These are phyloP conservation scores for Fusarium anthophilum DNA, from an alignment of 2,329 filamentous ascomycete genomes.

Conservation along the genomic window DNA sequence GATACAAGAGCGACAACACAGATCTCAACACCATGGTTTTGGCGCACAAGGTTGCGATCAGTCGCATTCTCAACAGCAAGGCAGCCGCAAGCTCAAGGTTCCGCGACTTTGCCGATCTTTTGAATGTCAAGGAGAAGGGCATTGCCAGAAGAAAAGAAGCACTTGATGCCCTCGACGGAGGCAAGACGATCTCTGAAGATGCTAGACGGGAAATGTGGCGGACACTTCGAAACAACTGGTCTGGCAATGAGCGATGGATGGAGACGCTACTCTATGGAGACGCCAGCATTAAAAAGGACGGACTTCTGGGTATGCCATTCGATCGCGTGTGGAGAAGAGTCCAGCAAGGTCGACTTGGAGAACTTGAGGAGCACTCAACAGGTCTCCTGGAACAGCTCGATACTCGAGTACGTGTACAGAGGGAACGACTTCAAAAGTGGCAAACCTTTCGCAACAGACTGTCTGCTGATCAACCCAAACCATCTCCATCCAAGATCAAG, in stretches of 20 bases:
- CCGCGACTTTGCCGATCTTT: slow-evolving; percentile 68
- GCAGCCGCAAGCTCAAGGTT: slow-evolving; percentile 67
- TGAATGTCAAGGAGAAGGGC: slow-evolving; percentile 70
- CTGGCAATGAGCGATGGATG: slow-evolving; percentile 79
- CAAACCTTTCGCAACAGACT: slow-evolving; percentile 68
- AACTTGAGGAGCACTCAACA: slow-evolving; percentile 61
- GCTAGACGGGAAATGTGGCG: slow-evolving; percentile 63
- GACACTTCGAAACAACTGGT: slow-evolving; percentile 77
- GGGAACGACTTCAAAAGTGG: slow-evolving; percentile 76
- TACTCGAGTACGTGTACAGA: slow-evolving; percentile 71
- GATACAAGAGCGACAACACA: slow-evolving; percentile 63
- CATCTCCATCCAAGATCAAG: slow-evolving; percentile 39
- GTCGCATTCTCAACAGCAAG: slow-evolving; percentile 67
- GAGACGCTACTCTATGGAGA: slow-evolving; percentile 76
- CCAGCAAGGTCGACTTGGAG: slow-evolving; percentile 64
- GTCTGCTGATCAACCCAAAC: slow-evolving; percentile 48
- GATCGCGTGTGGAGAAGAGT: slow-evolving; percentile 76
- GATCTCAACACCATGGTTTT: slow-evolving; percentile 74
- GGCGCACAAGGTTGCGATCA: slow-evolving; percentile 75
- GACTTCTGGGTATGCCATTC: slow-evolving; percentile 73
- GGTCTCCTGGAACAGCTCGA: slow-evolving; percentile 78
- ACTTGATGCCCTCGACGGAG: slow-evolving; percentile 46
- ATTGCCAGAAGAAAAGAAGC: slow-evolving; percentile 64
- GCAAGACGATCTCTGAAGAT: slow-evolving; percentile 52
- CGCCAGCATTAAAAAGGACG: slow-evolving; percentile 63